Base-by-base conservation (phyloP, 805 yeast genomes). In the Barnettozyma wickerhamii region DNA sequence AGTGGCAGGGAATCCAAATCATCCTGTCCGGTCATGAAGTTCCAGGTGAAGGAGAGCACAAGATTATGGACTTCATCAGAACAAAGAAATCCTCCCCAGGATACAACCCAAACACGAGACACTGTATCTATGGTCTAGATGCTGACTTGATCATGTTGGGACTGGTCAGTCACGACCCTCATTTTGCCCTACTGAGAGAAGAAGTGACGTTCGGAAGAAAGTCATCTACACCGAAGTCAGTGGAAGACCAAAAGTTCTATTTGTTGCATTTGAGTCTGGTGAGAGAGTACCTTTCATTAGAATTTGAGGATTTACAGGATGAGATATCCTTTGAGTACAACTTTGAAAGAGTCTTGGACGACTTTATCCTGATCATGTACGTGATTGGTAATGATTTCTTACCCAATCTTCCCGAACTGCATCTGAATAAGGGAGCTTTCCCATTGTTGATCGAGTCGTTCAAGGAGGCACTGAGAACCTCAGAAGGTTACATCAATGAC, bases 1-100 rank as follows among this genome's bases (percentile, higher is more conserved):
- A 95, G 26, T 93, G 99, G 99, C 81, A 81, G 33, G 74, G 82
- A 44, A 65, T 91, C 35, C 93, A 93, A 62, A 89, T 93, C 6
- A 84, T 93, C 19, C 82, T 93, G 34, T 84, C 95, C 55, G 99
- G 91, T 60, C 95, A 96, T 23, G 81, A 95, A 0, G 98, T 91
- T 12, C 99, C 99, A 1, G 99, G 99, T 47, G 99, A 93, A 72
- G 99, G 99, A 59, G 99, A 93, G 63, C 99, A 93, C 68, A 93
- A 93, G 62, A 82, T 93, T 53, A 93, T 93, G 99, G 89, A 84
- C 55, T 93, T 90, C 59, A 84, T 93, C 42, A 77, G 99, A 56
- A 77, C 86, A 31, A 98, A 90, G 60, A 73, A 98, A 51, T 75
- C 84, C 30, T 93, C 85, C 52, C 86, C 95, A 0, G 79, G 81